These are phyloP conservation scores for Beauveria pseudobassiana DNA, from an alignment of 2,329 filamentous ascomycete genomes.

Conservation along the genomic window DNA sequence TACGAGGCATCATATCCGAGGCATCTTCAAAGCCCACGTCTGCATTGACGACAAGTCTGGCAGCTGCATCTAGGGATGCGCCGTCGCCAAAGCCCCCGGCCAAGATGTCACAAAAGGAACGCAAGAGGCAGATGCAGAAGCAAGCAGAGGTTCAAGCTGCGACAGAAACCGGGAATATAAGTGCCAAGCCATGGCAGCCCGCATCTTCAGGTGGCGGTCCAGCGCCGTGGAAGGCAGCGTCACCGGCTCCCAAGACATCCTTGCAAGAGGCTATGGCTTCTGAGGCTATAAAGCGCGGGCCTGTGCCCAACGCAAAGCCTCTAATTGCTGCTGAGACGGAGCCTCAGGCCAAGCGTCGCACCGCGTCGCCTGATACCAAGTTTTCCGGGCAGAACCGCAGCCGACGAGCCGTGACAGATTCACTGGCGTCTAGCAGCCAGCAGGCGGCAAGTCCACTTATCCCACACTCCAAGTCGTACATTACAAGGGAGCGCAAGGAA, in stretches of 20 bases:
- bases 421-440: slow-evolving; percentile 20
- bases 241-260: slow-evolving; percentile 39
- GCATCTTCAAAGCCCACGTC: slow-evolving; percentile 44
- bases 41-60: slow-evolving; percentile 46
- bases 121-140: slow-evolving; percentile 72
- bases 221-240: slow-evolving; percentile 61
- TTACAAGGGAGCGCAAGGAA: slow-evolving; percentile 47
- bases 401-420: slow-evolving; percentile 23
- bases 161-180: slow-evolving; percentile 24
- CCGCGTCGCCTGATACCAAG: slow-evolving; percentile 55
- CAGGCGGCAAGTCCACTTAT: slow-evolving; percentile 35
- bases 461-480: slow-evolving; percentile 56
- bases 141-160: slow-evolving; percentile 42
- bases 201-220: slow-evolving; percentile 29
- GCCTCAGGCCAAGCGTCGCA: slow-evolving; percentile 35
- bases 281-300: slow-evolving; percentile 21
- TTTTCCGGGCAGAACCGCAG: slow-evolving; percentile 49
- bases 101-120: slow-evolving; percentile 86
- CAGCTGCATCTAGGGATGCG: slow-evolving; percentile 38
- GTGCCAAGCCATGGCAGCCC: slow-evolving; percentile 38
- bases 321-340: slow-evolving; percentile 36
- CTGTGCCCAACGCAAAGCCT: slow-evolving; percentile 31
- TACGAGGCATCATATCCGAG: slow-evolving; percentile 68
- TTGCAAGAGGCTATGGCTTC: slow-evolving; percentile 40
- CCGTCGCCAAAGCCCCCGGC: slow-evolving; percentile 27